Base-by-base conservation (phyloP, 2,329 filamentous ascomycete species). In the Alternaria panax region DNA sequence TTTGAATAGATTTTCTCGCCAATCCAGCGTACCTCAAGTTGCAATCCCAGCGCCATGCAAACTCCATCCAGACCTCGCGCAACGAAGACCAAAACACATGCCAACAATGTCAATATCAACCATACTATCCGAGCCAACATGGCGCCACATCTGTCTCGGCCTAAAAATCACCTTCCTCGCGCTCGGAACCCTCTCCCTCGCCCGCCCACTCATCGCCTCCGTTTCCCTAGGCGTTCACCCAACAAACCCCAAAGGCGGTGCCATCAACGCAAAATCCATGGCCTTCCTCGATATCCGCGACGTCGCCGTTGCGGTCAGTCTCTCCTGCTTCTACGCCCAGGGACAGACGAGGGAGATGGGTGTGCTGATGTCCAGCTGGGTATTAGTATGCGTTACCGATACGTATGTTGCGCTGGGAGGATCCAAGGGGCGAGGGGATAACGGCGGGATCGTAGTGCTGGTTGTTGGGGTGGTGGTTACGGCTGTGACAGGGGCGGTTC, bases 241-340 rank as follows among this genome's bases (percentile, higher is more conserved):
- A 3, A 59, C 34, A 8, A 63, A 52, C 6, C 41, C 47, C 20
- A 47, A 57, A 34, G 56, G 53, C 28, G 56, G 40, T 16, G 41
- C 20, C 7, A 46, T 64, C 22, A 58, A 48, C 22, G 16, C 45
- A 8, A 64, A 58, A 28, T 18, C 22, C 5, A 58, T 64, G 57
- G 14, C 53, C 12, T 64, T 60, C 50, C 57, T 64, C 18, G 57
- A 51, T 28, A 54, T 56, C 7, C 61, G 61, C 36, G 61, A 64
- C 34, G 22, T 64, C 8, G 36, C 47, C 7, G 45, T 46, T 41
- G 50, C 51, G 4, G 27, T 36, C 7, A 34, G 54, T 8, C 38
- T 64, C 2, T 52, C 58, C 7, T 60, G 57, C 54, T 41, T 41
- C 14, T 22, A 41, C 8, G 9, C 8, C 6, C 9, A 22, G 5